These are phyloP conservation scores for Penicillium longicatenatum DNA, from an alignment of 495 filamentous ascomycete genomes.

Conservation along the genomic window DNA sequence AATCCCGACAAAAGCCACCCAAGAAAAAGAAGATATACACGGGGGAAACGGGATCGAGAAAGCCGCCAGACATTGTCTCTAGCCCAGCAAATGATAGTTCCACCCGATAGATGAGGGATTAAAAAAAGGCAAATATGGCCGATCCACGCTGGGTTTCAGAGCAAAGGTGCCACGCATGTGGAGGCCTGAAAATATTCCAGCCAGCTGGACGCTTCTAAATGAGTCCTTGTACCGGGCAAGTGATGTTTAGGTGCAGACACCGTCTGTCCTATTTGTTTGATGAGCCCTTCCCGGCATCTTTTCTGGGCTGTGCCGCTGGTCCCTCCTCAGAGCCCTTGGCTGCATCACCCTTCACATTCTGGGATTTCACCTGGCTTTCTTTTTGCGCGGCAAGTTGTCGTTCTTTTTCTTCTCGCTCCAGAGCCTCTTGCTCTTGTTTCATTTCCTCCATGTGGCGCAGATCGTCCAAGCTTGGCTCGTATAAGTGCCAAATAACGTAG, in stretches of 20 bases:
- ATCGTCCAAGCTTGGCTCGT: conserved; percentile 97
- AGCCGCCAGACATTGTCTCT: not conserved
- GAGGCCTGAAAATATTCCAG: conserved; percentile 11
- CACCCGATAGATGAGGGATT: not conserved
- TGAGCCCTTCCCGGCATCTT: conserved; percentile 15
- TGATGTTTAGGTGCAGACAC: conserved; percentile 1
- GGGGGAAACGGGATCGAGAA: not conserved
- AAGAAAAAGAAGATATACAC: conserved; percentile 15
- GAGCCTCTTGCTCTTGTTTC: conserved; percentile 74
- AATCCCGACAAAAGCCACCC: conserved; percentile 8
- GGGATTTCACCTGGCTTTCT: conserved; percentile 10
- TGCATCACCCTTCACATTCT: conserved; percentile 6
- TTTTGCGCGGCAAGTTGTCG: conserved; percentile 61
- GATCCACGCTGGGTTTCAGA: not conserved
- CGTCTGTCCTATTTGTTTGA: conserved; percentile 8
- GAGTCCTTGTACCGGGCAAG: conserved; percentile 57
- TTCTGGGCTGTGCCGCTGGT: conserved; percentile 16
- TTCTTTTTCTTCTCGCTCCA: conserved; percentile 73
- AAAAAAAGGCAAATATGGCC: not conserved
- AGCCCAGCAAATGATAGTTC: not conserved
- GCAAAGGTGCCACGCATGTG: not conserved
- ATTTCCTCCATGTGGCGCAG: conserved; percentile 98
- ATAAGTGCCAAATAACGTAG: conserved; percentile 99
- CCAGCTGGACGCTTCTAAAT: conserved; percentile 14
- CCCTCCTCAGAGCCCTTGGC: conserved; percentile 20